Conservation (phyloP, 2,329 filamentous ascomycete genomes). For the Fusarium austroafricanum region DNA sequence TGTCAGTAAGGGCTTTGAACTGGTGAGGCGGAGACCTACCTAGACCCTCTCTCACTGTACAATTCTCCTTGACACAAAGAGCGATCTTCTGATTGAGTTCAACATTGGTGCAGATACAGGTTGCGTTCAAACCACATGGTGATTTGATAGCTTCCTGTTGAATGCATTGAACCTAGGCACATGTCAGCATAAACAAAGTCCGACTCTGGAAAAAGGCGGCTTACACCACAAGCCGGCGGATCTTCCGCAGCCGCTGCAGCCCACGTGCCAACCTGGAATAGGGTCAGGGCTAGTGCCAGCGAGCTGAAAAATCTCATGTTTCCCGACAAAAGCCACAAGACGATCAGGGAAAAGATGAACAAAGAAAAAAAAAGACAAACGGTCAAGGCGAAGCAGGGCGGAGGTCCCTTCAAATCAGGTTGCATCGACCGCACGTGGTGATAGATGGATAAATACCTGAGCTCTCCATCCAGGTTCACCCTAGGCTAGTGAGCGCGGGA, state of each 20-base stretch:
- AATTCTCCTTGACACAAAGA: constrained; percentile 3
- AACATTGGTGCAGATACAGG: constrained; percentile 22
- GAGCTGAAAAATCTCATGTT: constrained; percentile 24
- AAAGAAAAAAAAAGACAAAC: background rate
- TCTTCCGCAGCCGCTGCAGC: constrained; percentile 19
- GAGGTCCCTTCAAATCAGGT: background rate
- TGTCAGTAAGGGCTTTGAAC: background rate
- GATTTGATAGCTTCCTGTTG: constrained; percentile 12
- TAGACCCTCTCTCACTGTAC: constrained; percentile 11
- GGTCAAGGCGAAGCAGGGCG: background rate
- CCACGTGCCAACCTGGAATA: constrained; percentile 24
- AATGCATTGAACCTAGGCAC: background rate
- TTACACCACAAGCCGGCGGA: constrained; percentile 31
- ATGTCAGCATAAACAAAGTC: background rate
- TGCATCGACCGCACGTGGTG: too few relatives aligned
- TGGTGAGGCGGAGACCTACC: background rate
- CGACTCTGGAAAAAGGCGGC: background rate
- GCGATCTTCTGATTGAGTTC: constrained; percentile 21
- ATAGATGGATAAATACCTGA: too few relatives aligned
- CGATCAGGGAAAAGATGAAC: background rate
- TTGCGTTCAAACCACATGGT: constrained; percentile 13
- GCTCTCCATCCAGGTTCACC: too few relatives aligned
- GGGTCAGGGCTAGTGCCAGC: constrained; percentile 10
- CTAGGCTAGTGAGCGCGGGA: too few relatives aligned
- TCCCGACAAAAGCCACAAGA: background rate